Conservation (phyloP, 2,329 filamentous ascomycete species). For the Colletotrichum sojae region DNA sequence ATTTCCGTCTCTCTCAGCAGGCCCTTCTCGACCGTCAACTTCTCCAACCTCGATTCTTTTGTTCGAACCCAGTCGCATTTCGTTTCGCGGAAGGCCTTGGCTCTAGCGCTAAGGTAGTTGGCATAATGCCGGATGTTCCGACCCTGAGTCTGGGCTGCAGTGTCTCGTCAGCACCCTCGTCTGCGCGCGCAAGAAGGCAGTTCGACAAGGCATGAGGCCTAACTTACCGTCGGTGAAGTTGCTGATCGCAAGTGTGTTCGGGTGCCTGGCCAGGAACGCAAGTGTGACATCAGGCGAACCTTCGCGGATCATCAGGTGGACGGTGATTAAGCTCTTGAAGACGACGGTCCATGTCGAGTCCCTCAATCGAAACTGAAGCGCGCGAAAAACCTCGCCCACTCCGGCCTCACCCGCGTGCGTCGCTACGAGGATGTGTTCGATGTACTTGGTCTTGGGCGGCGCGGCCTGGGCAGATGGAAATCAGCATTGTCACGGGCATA, state of each 20-base stretch:
- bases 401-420: slow-evolving; percentile 96
- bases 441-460: slow-evolving; percentile 98
- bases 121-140: slow-evolving; percentile 94
- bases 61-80: slow-evolving; percentile 91
- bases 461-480: slow-evolving; percentile 59
- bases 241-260: slow-evolving; percentile 87
- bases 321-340: slow-evolving; percentile 96
- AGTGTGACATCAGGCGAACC: slow-evolving; percentile 91
- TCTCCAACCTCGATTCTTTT: slow-evolving; percentile 87
- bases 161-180: slow-evolving; percentile 16
- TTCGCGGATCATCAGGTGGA: slow-evolving; percentile 98
- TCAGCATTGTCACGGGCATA: slow-evolving; percentile 40
- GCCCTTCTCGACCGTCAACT: slow-evolving; percentile 90
- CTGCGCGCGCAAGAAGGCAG: background rate
- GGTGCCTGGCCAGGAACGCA: slow-evolving; percentile 85
- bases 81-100: slow-evolving; percentile 85
- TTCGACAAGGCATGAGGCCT: background rate
- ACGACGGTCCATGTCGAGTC: slow-evolving; percentile 99
- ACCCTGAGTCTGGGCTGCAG: slow-evolving; percentile 89
- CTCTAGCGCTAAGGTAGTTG: slow-evolving; percentile 86
- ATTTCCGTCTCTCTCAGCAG: slow-evolving; percentile 91
- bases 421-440: slow-evolving; percentile 96
- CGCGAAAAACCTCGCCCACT: slow-evolving; percentile 95
- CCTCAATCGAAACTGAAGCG: slow-evolving; percentile 87
- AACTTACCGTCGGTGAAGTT: slow-evolving; percentile 90